Percentiles rank a stretch among this genome's conserved stretches.
phyloP scores from a whole-genome alignment of 495 filamentous ascomycete species.

The Podospora sp. region DNA sequence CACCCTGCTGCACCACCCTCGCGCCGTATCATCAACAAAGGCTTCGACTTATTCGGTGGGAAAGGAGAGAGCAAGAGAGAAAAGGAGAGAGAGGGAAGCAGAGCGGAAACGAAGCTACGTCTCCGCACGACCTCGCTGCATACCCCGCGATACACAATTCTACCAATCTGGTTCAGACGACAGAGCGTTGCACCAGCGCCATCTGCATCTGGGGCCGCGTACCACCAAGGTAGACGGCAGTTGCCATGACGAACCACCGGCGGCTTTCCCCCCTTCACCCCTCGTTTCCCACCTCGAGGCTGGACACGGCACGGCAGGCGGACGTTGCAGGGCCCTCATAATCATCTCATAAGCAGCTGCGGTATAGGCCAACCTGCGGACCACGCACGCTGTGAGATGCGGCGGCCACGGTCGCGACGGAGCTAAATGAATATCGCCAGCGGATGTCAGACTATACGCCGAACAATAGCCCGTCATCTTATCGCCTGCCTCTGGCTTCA shows the following conservation, averaged over 20 bases:
- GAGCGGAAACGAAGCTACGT: background rate
- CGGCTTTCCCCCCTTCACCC: background rate
- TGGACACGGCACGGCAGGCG: conserved; percentile 34
- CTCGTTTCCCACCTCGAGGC: conserved; percentile 6
- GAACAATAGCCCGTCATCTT: conserved; percentile 23
- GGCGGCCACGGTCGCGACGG: conserved; percentile 2
- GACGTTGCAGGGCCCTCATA: conserved; percentile 29
- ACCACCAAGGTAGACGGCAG: conserved; percentile 24
- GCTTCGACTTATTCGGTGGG: background rate
- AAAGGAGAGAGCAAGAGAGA: background rate
- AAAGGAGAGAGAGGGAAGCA: conserved; percentile 5
- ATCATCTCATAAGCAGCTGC: conserved; percentile 38
- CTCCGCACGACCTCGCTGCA: conserved; percentile 26
- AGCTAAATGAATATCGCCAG: conserved; percentile 22
- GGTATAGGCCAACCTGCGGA: conserved; percentile 1
- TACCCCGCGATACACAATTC: conserved; percentile 32
- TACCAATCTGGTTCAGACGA: conserved; percentile 27
- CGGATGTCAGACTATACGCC: conserved; percentile 22
- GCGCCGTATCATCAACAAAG: background rate
- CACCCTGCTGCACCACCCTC: background rate
- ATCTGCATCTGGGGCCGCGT: conserved; percentile 23
- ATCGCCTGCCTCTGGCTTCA: background rate
- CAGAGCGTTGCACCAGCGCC: conserved; percentile 21
- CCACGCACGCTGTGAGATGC: conserved; percentile 1
- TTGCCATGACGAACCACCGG: conserved; percentile 19